Base-by-base conservation (phyloP, 2,329 filamentous ascomycete genomes). In the Cordyceps cateniannulata region DNA sequence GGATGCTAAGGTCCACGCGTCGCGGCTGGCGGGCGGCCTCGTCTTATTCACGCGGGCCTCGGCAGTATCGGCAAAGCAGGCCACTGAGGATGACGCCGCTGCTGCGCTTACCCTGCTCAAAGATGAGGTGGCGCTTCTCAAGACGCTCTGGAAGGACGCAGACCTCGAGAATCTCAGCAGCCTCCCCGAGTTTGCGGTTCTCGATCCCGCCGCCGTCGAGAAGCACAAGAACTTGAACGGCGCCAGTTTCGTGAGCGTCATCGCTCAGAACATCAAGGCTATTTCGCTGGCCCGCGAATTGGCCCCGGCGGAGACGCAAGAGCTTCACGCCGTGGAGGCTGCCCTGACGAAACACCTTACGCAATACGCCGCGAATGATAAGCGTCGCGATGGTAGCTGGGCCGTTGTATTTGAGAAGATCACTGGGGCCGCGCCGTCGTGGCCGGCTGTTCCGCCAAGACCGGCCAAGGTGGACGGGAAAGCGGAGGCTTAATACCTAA, bases 281-380 rank as follows among this genome's bases (percentile, higher is more conserved):
- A 71, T 84, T 57, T 71, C 76, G 45, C 62, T 77, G 62, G 78
- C 81, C 16, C 69, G 73, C 47, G 69, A 79, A 63, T 70, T 81
- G 16, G 67, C 80, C 6, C 67, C 66, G 12, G 64, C 68, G 2
- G 66, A 65, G 18, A 69, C 66, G 12, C 61, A 69, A 50, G 63
- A 18, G 18, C 67, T 85, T 52, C 65, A 72, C 62, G 63, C 70
- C n/a, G 73, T 80, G 22, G 70, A 72, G n/a, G 69, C 75, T 40
- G 63, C 66, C 4, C 65, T 82, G 25, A 67, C 69, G 12, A 65
- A 67, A 35, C 72, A 80, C 62, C 62, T 80, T n/a, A 63, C 68
- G 48, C 68, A 71, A 54, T 71, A 69, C 63, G 64, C 69, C 8
- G 42, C 62, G 63, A 66, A 60, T 4, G 60, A 60, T 40, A 27